Evolutionary conservation across 495 filamentous ascomycete genomes (phyloP), one percentile per base, ranked within the genome.

Genomic region (Penicillium coffeae): DNA sequence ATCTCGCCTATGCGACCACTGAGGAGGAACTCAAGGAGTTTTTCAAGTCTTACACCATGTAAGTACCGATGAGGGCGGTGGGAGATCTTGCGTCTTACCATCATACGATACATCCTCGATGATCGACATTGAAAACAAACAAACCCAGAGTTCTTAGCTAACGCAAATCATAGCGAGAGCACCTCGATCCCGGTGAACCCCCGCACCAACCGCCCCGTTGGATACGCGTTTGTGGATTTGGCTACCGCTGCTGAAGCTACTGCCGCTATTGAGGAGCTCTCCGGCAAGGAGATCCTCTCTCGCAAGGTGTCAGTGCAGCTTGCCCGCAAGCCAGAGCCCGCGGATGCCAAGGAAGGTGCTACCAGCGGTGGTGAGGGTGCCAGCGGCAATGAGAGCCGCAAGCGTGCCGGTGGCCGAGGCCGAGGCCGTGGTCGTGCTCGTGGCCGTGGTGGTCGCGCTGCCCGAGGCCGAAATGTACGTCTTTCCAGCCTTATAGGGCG

Each of bases 1-100:
- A 98, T 78, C 89, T 98, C 81, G 93, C 93, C 48, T 97, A 98
- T 71, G 90, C 93, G 83, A 97, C 93, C 80, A 94, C 90, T 65
- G 93, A 97, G 88, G 93, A 88, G 83, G 89, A 96, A 81, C 88
- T 99, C 79, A 95, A 91, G 77, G 89, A 90, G 48, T 99, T 99
- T 81, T 99, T 99, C 84, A 87, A 88, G 76, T 85, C 80, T 72
- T 96, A 91, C 84, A 85, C 89, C 74, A 86, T 99, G 94, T 99
- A 83, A 83, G 93, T 88, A 54, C 3, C 20, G 22, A 35, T 34
- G 15, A 34, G 14, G 10, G 16, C 21, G 1, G 25, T 0, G 10
- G 30, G 16, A 45, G 30, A 15, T 16, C 30, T 34, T 32, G 42
- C 16, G n/a, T 25, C 18, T 16, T 30, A 30, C 5, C 25, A 30